These are phyloP conservation scores for Boeremia lycopersici DNA, from an alignment of 2,329 filamentous ascomycete genomes.

Conservation along the genomic window DNA sequence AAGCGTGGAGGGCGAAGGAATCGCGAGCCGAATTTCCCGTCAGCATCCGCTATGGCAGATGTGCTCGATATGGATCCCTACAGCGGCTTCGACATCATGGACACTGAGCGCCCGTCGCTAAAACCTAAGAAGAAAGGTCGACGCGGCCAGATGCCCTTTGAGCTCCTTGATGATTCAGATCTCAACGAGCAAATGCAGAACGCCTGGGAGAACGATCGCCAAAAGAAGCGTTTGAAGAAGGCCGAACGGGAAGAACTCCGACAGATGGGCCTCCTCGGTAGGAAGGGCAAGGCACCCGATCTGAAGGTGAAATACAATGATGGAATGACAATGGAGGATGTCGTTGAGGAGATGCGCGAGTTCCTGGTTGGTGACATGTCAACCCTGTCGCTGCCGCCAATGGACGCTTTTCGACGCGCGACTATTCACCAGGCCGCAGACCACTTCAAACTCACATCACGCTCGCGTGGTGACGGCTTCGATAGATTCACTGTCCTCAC, in stretches of 20 bases:
- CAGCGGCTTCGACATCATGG: conserved; percentile 83
- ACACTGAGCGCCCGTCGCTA: conserved; percentile 74
- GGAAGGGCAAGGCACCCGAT: conserved; percentile 52
- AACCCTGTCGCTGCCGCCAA: conserved; percentile 78
- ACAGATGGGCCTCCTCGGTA: conserved; percentile 51
- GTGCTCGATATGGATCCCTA: conserved; percentile 64
- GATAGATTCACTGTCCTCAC: conserved; percentile 78
- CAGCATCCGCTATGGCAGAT: conserved; percentile 63
- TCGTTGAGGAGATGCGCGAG: conserved; percentile 72
- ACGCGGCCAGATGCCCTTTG: conserved; percentile 58
- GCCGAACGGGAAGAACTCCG: conserved; percentile 55
- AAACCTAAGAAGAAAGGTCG: conserved; percentile 68
- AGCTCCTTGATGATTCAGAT: conserved; percentile 52
- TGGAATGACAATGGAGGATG: conserved; percentile 72
- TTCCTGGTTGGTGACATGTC: conserved; percentile 71
- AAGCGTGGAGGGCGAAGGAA: conserved; percentile 20
- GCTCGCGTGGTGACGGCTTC: conserved; percentile 76
- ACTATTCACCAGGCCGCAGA: conserved; percentile 79
- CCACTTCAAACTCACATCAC: conserved; percentile 78
- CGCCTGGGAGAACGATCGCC: conserved; percentile 53
- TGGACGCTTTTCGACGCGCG: conserved; percentile 79
- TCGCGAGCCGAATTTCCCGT: conserved; percentile 53
- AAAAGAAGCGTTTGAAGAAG: conserved; percentile 55
- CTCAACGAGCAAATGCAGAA: conserved; percentile 48
- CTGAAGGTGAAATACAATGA: conserved; percentile 73